Evolutionary conservation across 176 grass and related monocot genomes (phyloP).

Genomic region (Alloteropsis semialata): DNA sequence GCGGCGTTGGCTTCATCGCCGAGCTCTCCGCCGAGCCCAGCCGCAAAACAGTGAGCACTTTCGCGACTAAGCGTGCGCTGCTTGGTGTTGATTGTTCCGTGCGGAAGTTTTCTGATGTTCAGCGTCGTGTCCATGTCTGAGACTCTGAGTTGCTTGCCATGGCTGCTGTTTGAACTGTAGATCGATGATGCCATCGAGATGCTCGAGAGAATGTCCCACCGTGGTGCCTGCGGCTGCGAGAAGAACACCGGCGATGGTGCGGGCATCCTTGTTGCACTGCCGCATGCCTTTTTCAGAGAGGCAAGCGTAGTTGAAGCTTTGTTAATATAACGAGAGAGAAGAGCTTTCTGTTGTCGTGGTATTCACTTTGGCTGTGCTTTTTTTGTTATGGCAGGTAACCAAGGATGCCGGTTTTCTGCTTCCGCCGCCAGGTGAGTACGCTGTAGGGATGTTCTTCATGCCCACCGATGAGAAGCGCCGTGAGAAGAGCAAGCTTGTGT

Average conservation of each 20-base stretch:
- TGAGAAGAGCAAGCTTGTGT: slow-evolving; percentile 47
- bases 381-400: slow-evolving; percentile 25
- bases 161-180: slow-evolving; percentile 8
- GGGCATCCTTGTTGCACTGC: slow-evolving; percentile 47
- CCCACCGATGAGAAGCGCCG: slow-evolving; percentile 39
- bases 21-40: slow-evolving; percentile 42
- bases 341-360: not conserved
- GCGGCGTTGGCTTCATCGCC: slow-evolving; percentile 60
- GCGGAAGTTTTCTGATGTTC: not conserved
- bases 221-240: slow-evolving; percentile 59
- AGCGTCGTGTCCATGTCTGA: not conserved
- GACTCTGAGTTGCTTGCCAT: not conserved
- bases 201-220: slow-evolving; percentile 64
- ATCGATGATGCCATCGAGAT: slow-evolving; percentile 54
- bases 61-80: not conserved
- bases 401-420: slow-evolving; percentile 48
- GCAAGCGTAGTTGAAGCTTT: slow-evolving; percentile 1
- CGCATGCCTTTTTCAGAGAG: slow-evolving; percentile 48
- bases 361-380: slow-evolving; percentile 6
- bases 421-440: slow-evolving; percentile 49
- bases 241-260: slow-evolving; percentile 66
- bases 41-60: slow-evolving; percentile 45
- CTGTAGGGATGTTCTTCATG: slow-evolving; percentile 64
- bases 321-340: not conserved
- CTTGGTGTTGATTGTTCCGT: not conserved